A percentile compares a stretch with the other conserved stretches of the same genome.
These are phyloP conservation scores for Ailanthus altissimus DNA, from an alignment of 345 rosid genomes.

Conservation along the genomic window DNA sequence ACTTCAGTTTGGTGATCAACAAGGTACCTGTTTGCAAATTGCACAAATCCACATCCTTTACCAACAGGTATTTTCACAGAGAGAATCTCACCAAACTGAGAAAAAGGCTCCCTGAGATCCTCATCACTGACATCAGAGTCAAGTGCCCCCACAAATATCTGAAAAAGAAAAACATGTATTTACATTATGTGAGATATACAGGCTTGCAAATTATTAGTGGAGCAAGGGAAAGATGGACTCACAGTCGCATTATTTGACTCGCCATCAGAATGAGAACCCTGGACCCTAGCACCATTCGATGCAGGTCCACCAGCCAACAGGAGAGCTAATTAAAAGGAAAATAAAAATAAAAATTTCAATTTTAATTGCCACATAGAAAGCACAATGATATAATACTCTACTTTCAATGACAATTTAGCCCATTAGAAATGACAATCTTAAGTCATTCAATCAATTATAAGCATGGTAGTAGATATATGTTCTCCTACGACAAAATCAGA, in stretches of 20 bases:
- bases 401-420: neutral
- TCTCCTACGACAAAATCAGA: neutral
- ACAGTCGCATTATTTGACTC: conserved; percentile 85
- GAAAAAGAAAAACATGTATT: conserved; percentile 23
- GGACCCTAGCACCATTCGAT: conserved; percentile 55
- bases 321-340: conserved; percentile 49
- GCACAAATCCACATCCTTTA: conserved; percentile 98
- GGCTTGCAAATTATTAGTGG: conserved; percentile 7
- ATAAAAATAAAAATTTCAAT: conserved; percentile 8
- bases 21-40: conserved; percentile 66
- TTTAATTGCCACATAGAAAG: conserved; percentile 22
- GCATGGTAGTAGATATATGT: conserved; percentile 5
- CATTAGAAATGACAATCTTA: conserved; percentile 1
- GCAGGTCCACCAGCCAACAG: conserved; percentile 85
- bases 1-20: conserved; percentile 14
- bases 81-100: conserved; percentile 80
- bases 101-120: conserved; percentile 81
- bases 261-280: conserved; percentile 66
- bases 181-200: conserved; percentile 18
- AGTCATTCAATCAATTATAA: neutral
- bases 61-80: conserved; percentile 93
- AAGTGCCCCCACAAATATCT: conserved; percentile 96
- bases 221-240: conserved; percentile 38
- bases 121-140: conserved; percentile 83
- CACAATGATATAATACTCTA: conserved; percentile 7